A percentile compares a stretch with the other conserved stretches of the same genome.
Conservation (phyloP, 1,284 basidiomycete genomes). For the Ceratobasidium sp. region DNA sequence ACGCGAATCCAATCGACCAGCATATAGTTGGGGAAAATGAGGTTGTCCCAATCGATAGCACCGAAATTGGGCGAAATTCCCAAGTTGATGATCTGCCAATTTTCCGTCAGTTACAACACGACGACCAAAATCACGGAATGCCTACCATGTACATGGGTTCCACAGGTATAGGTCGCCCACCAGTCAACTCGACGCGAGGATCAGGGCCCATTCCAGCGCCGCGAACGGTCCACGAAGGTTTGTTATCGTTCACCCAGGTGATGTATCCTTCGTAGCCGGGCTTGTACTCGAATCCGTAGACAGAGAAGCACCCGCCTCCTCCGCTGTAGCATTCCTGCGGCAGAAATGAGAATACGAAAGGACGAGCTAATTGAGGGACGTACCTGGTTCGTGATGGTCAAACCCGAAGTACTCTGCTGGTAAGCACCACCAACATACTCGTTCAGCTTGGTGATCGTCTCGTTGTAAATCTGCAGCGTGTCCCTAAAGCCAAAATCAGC, state of each 20-base stretch:
- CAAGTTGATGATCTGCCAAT: conserved; percentile 81
- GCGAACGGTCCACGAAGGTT: conserved; percentile 80
- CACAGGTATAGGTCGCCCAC: conserved; percentile 80
- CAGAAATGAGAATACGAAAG: conserved; percentile 71
- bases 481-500: conserved; percentile 42
- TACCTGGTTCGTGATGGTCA: conserved; percentile 59
- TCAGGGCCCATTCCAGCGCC: conserved; percentile 77
- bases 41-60: conserved; percentile 68
- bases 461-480: conserved; percentile 61
- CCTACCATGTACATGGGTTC: conserved; percentile 73
- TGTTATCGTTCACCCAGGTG: conserved; percentile 75
- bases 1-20: conserved; percentile 85
- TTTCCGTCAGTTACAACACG: not conserved
- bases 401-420: conserved; percentile 73
- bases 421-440: conserved; percentile 64
- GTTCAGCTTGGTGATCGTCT: conserved; percentile 60
- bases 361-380: conserved; percentile 64
- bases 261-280: conserved; percentile 74
- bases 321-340: conserved; percentile 59
- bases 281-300: conserved; percentile 75
- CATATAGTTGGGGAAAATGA: conserved; percentile 61
- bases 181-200: conserved; percentile 69
- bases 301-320: conserved; percentile 58
- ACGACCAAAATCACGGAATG: conserved; percentile 47
- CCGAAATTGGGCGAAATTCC: conserved; percentile 87